Evolutionary conservation across 2,329 filamentous ascomycete species (phyloP), one percentile per base, ranked within the genome.

Genomic region (Pleurostoma richardsiae): DNA sequence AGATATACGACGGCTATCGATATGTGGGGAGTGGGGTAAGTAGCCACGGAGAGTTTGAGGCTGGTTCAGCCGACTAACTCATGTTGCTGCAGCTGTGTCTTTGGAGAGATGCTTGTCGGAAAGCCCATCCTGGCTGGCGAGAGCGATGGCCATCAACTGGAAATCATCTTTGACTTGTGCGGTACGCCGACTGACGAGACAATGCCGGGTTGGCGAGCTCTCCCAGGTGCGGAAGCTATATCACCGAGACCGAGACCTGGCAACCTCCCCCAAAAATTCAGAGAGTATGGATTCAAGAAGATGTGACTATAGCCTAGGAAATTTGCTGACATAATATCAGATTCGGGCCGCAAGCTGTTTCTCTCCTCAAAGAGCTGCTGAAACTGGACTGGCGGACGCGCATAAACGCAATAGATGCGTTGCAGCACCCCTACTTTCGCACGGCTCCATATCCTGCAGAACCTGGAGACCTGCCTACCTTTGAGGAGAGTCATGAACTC

Each of bases 1-100:
- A 83, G 83, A 54, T 99, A 99, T 67, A 99, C 94, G n/a, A 90
- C 91, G 10, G 91, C 94, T 7, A 96, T 99, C 59, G 94, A 99
- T 66, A 83, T 99, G 70, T 99, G 94, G 94, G 94, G 94, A 57
- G 92, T 96, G 56, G 94, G 92, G 87, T 91, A 74, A 72, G 82
- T 64, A 44, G 44, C 26, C 44, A 11, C 29, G 46, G 7, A 43
- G 40, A 42, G 5, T 6, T 51, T 19, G 19, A 19, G 19, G 19
- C 19, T 19, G n/a, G 33, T 44, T 26, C 30, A 10, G 38, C 11
- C 10, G 29, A 41, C 46, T 52, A 63, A 36, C 33, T 8, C 33
- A 36, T 36, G 31, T 26, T 48, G 19, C 19, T 19, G 19, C 19
- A 90, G 87, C n/a, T 99, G 94, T 62, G 90, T 99, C 3, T 96